phyloP scores from a whole-genome alignment of 306 rosid genomes.

The peach (Prunus persica) region Prunus_persica_NCBIv2 NC_034014.1:24242001-24242500 shows the following conservation, averaged over 20 bases:
- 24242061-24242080: conserved; percentile 2
- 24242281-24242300: rapidly evolving
- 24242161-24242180: background rate
- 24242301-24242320: too few species aligned
- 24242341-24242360: background rate
- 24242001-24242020: background rate
- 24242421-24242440: background rate
- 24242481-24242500: background rate
- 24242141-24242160: background rate
- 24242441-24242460: background rate
- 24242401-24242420: background rate
- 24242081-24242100: background rate
- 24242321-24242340: too few species aligned
- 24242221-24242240: rapidly evolving
- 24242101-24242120: background rate
- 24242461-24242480: background rate
- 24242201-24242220: background rate
- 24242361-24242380: background rate
- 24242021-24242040: background rate
- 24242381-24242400: background rate
- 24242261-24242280: too few species aligned
- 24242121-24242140: background rate
- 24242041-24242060: conserved; percentile 8
- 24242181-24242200: background rate
- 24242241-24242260: too few species aligned